A percentile compares a stretch with the other conserved stretches of the same genome.
Evolutionary conservation across 306 rosid species (phyloP).

Genomic region (Parietaria judaica): DNA sequence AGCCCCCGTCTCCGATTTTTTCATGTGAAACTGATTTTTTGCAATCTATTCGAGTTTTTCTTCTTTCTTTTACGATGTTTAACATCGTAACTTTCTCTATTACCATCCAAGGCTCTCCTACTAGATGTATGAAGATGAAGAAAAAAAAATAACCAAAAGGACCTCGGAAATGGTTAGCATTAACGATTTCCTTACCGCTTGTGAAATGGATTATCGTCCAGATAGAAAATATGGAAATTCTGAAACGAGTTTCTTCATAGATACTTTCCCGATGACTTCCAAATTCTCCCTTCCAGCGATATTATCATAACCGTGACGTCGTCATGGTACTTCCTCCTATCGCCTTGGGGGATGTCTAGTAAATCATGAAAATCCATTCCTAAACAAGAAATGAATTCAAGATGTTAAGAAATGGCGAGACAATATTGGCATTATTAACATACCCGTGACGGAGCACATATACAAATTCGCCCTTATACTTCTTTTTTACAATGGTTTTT

Average conservation of each 20-base stretch:
- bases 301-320: conserved; percentile 97
- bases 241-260: conserved; percentile 36
- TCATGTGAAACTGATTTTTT: conserved; percentile 29
- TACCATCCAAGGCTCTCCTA: conserved; percentile 14
- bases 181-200: conserved; percentile 35
- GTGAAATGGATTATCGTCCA: conserved; percentile 18
- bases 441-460: not conserved
- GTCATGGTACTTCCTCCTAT: conserved; percentile 91
- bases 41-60: conserved; percentile 28
- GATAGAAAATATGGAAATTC: conserved; percentile 18
- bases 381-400: conserved; percentile 26
- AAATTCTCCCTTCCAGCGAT: conserved; percentile 99
- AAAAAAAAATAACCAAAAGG: conserved; percentile 18
- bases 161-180: conserved; percentile 51
- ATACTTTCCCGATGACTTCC: conserved; percentile 98
- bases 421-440: too few relatives aligned
- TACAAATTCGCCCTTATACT: not conserved
- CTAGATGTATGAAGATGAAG: conserved; percentile 23
- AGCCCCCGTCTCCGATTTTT: conserved; percentile 29
- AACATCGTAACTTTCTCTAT: conserved; percentile 24
- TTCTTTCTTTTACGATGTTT: conserved; percentile 15
- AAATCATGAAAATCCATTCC: conserved; percentile 98
- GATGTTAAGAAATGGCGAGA: not conserved
- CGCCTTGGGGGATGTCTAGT: conserved; percentile 97
- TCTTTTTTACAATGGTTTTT: too few relatives aligned